Base-by-base conservation (phyloP, 345 rosid species). In the Corymbia maculata region DNA sequence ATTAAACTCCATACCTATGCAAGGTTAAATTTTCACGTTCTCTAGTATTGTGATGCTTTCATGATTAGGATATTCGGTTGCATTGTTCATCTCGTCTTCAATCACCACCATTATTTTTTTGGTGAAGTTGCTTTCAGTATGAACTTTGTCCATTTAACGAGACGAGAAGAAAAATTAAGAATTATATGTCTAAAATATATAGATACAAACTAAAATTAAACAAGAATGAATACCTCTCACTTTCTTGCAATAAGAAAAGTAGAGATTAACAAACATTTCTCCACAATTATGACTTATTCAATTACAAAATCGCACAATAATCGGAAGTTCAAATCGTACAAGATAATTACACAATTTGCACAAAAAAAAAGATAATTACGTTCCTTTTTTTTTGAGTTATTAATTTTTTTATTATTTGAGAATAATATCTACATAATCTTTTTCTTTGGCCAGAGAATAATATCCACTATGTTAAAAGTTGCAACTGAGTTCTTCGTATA, bases 221-320 rank as follows among this genome's bases (percentile, higher is more conserved):
- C 14, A 0, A n/a, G 17, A 13, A 3, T n/a, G 75, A 64, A 64
- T 13, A 15, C 19, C 75, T n/a, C 0, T 13, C n/a, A n/a, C 17
- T 64, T 61, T 61, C 70, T 61, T 26, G 32, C 32, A 26, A 26
- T 61, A 7, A 8, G 28, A 64, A 14, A 64, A 64, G 70, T 4
- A 6, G 0, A 30, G 4, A 66, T 30, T 17, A 66, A 8, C 2
- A 0, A 0, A 66, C 16, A 0, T 66, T 68, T 68, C 12, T 68
- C 22, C 19, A 30, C 0, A 32, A 0, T 68, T 68, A 15, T 32
- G 21, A 30, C 21, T 68, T 68, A 30, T 68, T 68, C 17, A 8
- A 4, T 68, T 68, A 8, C 22, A 68, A 15, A 68, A 30, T 30
- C 79, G 3, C 15, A 30, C 12, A 7, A 14, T 14, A 66, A 6